Conservation (phyloP, 305 asterid genomes). For the Fraxinus greggii region DNA sequence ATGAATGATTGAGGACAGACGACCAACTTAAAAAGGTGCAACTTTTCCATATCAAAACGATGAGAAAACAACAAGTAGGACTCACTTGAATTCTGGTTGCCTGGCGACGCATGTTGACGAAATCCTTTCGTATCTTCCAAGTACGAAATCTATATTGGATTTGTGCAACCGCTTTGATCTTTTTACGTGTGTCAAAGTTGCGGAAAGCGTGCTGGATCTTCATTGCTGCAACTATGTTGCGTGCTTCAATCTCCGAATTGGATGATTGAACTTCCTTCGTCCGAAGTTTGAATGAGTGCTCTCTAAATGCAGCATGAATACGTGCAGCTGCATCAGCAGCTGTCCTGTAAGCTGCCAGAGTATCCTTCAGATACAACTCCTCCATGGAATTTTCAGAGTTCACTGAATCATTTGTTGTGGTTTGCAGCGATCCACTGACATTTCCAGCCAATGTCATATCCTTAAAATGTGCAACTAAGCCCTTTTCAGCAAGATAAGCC, state of each 20-base stretch:
- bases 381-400: slow-evolving; percentile 51
- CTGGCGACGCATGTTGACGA: slow-evolving; percentile 81
- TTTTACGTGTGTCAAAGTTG: slow-evolving; percentile 61
- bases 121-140: slow-evolving; percentile 86
- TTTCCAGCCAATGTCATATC: slow-evolving; percentile 97
- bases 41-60: not conserved
- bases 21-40: not conserved
- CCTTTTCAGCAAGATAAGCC: slow-evolving; percentile 97
- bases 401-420: slow-evolving; percentile 37
- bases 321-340: slow-evolving; percentile 99
- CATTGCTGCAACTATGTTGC: slow-evolving; percentile 85
- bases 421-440: slow-evolving; percentile 77
- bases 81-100: slow-evolving; percentile 85
- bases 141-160: slow-evolving; percentile 83
- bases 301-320: slow-evolving; percentile 92
- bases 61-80: not conserved
- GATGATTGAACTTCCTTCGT: slow-evolving; percentile 47
- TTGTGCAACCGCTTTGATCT: slow-evolving; percentile 79
- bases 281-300: slow-evolving; percentile 61
- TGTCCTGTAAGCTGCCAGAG: slow-evolving; percentile 87
- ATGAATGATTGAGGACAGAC: not conserved
- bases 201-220: slow-evolving; percentile 96
- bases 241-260: slow-evolving; percentile 83
- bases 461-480: slow-evolving; percentile 71
- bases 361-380: slow-evolving; percentile 69